phyloP scores from a whole-genome alignment of 73 alveolate genomes.

The Urostyla sp. region DNA sequence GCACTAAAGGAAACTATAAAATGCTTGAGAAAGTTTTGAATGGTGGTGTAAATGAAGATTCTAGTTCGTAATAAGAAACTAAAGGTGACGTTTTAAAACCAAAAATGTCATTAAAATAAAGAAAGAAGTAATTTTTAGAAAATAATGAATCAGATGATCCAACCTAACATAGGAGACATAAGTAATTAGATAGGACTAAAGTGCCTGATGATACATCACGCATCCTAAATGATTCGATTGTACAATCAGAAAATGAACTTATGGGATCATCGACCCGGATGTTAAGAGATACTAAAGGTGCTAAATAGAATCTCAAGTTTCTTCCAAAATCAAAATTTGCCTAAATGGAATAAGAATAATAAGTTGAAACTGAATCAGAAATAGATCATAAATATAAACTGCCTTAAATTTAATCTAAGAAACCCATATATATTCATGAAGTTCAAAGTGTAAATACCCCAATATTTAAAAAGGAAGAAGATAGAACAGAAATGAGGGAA shows the following conservation, averaged over 20 bases:
- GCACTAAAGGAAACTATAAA: no score
- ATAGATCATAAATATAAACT: background rate
- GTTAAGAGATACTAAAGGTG: no score
- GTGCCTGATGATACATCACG: no score
- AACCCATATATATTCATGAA: no score
- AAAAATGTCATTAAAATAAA: background rate
- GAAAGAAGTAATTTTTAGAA: background rate
- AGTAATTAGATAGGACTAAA: no score
- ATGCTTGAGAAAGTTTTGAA: no score
- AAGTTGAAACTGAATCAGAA: background rate
- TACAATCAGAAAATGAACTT: no score
- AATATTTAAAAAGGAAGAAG: background rate
- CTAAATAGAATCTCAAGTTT: no score
- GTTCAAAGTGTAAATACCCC: no score
- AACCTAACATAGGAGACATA: background rate
- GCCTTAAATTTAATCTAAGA: no score
- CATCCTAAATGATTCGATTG: no score
- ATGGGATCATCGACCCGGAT: no score
- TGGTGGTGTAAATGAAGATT: background rate
- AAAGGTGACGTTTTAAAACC: background rate
- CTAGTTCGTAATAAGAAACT: background rate
- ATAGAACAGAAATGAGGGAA: conserved; percentile 33
- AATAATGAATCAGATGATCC: background rate
- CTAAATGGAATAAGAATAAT: background rate
- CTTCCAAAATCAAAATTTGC: background rate